phyloP scores from a whole-genome alignment of 768 basidiomycete species.

The Russula ochroleuca region DNA sequence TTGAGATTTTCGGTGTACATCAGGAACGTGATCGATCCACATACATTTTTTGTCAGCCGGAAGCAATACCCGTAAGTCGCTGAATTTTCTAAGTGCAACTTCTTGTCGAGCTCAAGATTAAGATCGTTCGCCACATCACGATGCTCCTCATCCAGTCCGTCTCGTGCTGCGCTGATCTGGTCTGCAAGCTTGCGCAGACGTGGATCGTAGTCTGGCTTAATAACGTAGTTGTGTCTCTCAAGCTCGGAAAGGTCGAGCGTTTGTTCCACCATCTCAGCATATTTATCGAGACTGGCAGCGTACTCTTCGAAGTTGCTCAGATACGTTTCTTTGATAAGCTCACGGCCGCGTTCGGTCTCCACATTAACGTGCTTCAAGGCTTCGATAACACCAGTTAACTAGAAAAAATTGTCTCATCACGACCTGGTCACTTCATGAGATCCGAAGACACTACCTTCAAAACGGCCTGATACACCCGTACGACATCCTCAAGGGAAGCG shows the following conservation, averaged over 20 bases:
- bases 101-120: constrained; percentile 84
- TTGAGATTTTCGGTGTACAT: neutral
- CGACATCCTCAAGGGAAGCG: constrained; percentile 90
- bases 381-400: constrained; percentile 76
- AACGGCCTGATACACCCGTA: constrained; percentile 92
- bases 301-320: constrained; percentile 55
- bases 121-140: constrained; percentile 61
- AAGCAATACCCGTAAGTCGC: constrained; percentile 89
- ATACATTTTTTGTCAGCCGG: constrained; percentile 83
- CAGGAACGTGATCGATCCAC: constrained; percentile 29
- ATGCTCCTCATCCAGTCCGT: constrained; percentile 83
- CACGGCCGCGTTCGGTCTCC: constrained; percentile 44
- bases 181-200: constrained; percentile 63
- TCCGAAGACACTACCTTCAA: constrained; percentile 51
- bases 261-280: constrained; percentile 91
- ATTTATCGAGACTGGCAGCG: constrained; percentile 61
- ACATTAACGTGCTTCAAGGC: constrained; percentile 50
- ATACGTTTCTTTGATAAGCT: constrained; percentile 66
- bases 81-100: constrained; percentile 92
- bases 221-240: constrained; percentile 81
- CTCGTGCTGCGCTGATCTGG: constrained; percentile 64
- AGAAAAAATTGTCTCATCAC: neutral
- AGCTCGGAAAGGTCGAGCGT: constrained; percentile 89
- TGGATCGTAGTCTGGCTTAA: constrained; percentile 88
- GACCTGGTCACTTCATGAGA: neutral